Evolutionary conservation across 2,329 filamentous ascomycete genomes (phyloP), one percentile per base, ranked within the genome.

Genomic region (Diaporthe nobilis): DNA sequence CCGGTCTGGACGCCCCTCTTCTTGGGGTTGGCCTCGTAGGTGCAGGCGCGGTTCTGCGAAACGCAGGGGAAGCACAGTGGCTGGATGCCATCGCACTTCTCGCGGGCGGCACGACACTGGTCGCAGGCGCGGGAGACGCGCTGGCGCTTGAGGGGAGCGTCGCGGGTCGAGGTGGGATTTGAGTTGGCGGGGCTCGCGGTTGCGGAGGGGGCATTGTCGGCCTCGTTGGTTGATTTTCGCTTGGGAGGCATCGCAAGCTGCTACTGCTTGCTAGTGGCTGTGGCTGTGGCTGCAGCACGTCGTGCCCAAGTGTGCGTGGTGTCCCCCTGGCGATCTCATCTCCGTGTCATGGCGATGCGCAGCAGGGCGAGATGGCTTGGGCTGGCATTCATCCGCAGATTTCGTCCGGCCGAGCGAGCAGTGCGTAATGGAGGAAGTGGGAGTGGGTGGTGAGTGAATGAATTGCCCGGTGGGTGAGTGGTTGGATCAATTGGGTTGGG

Each of bases 1-100:
- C 94, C 94, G n/a, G 94, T 94, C 79, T 94, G 94, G 15, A 96
- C 91, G 5, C 94, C 94, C 77, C 94, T 88, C 82, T 95, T 95
- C 83, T 94, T 95, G 10, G 93, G 91, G 72, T 91, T 92, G 72
- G 92, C 89, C 77, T 93, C 91, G 82, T 95, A 96, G 22, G 92
- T 92, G 82, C 94, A 96, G 47, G 87, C 82, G 67, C 93, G 88
- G 72, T 89, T 90, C 76, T 93, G 90, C 6, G 89, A 86, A 9
- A 88, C 87, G 84, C 94, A 95, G 3, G 92, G 92, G 63, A 90
- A 91, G 82, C 93, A 95, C 20, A 87, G 86, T 8, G 93, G 93
- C 78, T 92, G 90, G 15, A 86, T 86, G 22, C 94, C 93, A 80
- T 95, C 93, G 83, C 93, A 95, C 81, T 93, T 94, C 82, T 94